Evolutionary conservation across 2,329 filamentous ascomycete genomes (phyloP).

Genomic region (Aplosporella prunicola): DNA sequence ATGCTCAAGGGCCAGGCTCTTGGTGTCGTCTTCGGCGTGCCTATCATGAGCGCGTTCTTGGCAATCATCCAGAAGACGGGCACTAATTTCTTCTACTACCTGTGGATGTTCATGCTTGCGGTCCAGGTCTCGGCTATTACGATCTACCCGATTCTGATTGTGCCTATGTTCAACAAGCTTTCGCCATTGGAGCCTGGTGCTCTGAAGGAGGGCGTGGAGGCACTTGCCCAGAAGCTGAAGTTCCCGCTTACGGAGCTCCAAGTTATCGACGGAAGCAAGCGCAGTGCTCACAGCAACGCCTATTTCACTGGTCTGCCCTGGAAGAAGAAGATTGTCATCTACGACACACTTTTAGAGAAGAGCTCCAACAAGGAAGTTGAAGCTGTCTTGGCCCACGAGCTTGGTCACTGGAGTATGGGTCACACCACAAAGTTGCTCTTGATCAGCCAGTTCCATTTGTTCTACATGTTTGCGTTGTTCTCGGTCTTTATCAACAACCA

Average conservation of each 20-base stretch:
- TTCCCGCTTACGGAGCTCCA: slow-evolving; percentile 91
- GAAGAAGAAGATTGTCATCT: slow-evolving; percentile 99
- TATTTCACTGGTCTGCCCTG: slow-evolving; percentile 97
- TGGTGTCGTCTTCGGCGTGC: slow-evolving; percentile 68
- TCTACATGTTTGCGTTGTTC: slow-evolving; percentile 95
- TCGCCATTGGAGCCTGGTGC: slow-evolving; percentile 80
- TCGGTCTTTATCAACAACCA: slow-evolving; percentile 95
- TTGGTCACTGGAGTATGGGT: slow-evolving; percentile 93
- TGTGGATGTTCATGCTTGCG: slow-evolving; percentile 84
- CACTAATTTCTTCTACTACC: slow-evolving; percentile 92
- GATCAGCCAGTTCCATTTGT: slow-evolving; percentile 75
- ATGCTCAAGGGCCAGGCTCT: slow-evolving; percentile 85
- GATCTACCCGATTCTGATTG: slow-evolving; percentile 87
- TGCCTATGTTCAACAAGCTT: slow-evolving; percentile 96
- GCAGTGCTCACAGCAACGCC: slow-evolving; percentile 79
- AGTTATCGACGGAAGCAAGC: slow-evolving; percentile 88
- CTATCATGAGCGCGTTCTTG: slow-evolving; percentile 84
- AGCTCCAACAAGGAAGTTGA: slow-evolving; percentile 86
- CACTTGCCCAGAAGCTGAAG: slow-evolving; percentile 68
- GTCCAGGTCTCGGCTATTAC: slow-evolving; percentile 93
- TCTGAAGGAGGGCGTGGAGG: slow-evolving; percentile 81
- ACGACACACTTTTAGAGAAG: slow-evolving; percentile 95
- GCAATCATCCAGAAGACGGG: slow-evolving; percentile 92
- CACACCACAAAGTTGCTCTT: slow-evolving; percentile 88
- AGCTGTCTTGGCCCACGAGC: slow-evolving; percentile 87